Conservation (phyloP, 345 rosid genomes). For the Xanthoceras sorbifolium region DNA sequence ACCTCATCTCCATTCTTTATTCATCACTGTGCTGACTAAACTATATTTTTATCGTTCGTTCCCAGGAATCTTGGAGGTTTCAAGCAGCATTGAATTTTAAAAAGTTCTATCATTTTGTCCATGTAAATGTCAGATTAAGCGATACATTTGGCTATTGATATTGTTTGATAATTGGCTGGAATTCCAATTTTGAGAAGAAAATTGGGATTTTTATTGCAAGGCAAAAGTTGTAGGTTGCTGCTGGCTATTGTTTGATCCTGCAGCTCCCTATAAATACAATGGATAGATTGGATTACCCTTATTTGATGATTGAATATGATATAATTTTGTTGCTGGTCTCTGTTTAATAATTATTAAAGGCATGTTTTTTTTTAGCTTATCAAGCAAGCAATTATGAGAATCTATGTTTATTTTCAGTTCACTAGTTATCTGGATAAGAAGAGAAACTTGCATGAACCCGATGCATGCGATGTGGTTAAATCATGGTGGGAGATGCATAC, state of each 20-base stretch:
- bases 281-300: conserved; percentile 5
- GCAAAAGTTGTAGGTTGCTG: conserved; percentile 6
- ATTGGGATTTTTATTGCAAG: conserved; percentile 3
- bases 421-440: not conserved
- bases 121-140: conserved; percentile 6
- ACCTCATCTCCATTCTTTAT: not conserved
- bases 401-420: not conserved
- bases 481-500: too few relatives aligned
- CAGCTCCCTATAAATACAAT: not conserved
- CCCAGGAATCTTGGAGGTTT: conserved; percentile 21
- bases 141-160: conserved; percentile 11
- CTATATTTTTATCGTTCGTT: not conserved
- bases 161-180: conserved; percentile 7
- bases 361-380: not conserved
- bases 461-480: too few relatives aligned
- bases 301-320: not conserved
- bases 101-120: not conserved
- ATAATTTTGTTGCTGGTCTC: not conserved
- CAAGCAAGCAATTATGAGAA: not conserved
- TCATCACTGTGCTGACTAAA: not conserved
- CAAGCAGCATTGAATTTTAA: conserved; percentile 17
- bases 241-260: conserved; percentile 17
- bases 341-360: not conserved
- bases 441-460: too few relatives aligned
- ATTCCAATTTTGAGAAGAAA: conserved; percentile 23